Base-by-base conservation (phyloP, 148 eudicot species). In the Polygonum aviculare region DNA sequence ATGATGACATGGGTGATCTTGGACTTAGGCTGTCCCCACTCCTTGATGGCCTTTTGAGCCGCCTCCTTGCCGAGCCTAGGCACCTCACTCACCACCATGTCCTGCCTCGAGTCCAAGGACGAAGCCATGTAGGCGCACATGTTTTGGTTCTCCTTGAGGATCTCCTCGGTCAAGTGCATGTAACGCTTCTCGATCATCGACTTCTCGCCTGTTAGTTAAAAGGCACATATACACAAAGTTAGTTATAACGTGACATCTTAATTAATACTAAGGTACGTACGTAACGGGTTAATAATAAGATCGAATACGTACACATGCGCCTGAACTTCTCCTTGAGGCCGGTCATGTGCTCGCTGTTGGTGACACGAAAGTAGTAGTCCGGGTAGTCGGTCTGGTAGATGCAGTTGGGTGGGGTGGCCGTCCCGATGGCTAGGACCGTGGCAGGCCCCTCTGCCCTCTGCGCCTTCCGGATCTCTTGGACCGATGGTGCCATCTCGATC, bases 21-120 rank as follows among this genome's bases (percentile, higher is more conserved):
- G 31, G 86, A 83, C 71, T 81, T 85, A 77, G 88, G 81, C 11
- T 80, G 88, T 54, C 87, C 87, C 87, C 87, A 85, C 59, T 85
- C 87, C 74, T 82, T 82, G 55, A 85, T 85, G 41, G 88, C 88
- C 57, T 81, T 85, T 3, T 78, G 50, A 6, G 88, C 88, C 0
- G 88, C 88, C 48, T 85, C 88, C 49, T 85, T 85, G 12, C 86
- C 88, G 0, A 85, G 84, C 78, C 80, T 75, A 0, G 88, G 88
- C 3, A 85, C 84, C 77, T 85, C 88, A 0, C 78, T 73, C 0
- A 83, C 88, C 4, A 85, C 86, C 76, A 85, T 83, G 67, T 85
- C 86, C 69, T 85, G 88, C 18, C 88, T 76, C 1, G 84, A 69
- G 81, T 83, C 88, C 0, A 81, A 15, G 15, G 84, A 84, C 2